These are phyloP conservation scores for Antrodiella citrinella DNA, from an alignment of 768 basidiomycete species.

Conservation along the genomic window DNA sequence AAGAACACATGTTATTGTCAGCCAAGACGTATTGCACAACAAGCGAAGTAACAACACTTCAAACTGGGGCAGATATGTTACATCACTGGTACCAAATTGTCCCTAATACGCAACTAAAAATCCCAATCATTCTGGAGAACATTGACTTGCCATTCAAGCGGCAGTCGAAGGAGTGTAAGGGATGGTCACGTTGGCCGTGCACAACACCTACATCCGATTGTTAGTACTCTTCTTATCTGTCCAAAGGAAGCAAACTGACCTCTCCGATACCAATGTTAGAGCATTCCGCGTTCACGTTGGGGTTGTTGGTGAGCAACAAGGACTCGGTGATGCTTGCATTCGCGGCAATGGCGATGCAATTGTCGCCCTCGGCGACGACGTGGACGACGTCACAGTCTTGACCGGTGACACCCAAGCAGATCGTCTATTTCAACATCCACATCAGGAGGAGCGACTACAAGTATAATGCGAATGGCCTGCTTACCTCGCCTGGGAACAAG, in stretches of 20 bases:
- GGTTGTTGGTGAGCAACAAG: constrained; percentile 55
- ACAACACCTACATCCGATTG: constrained; percentile 10
- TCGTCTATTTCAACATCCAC: constrained; percentile 23
- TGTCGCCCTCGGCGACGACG: constrained; percentile 40
- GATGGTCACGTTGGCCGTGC: constrained; percentile 9
- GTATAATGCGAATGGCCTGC: constrained; percentile 1
- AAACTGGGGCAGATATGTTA: no score
- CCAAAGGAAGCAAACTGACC: constrained; percentile 25
- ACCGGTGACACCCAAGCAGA: constrained; percentile 51
- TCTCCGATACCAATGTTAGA: constrained; percentile 51
- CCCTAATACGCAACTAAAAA: no score
- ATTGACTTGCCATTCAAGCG: not conserved
- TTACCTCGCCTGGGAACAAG: constrained; percentile 42
- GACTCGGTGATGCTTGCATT: constrained; percentile 34
- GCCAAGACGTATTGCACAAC: no score
- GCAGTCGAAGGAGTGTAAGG: constrained; percentile 4
- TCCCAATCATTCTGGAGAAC: no score
- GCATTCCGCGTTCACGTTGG: constrained; percentile 46
- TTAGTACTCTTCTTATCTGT: not conserved
- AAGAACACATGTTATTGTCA: no score
- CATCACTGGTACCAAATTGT: no score
- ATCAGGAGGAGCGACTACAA: not conserved
- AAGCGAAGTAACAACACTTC: no score
- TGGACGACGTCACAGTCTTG: constrained; percentile 51
- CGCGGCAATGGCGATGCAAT: constrained; percentile 36